Conservation (phyloP, 768 basidiomycete genomes). For the Vishniacozyma victoriae region DNA sequence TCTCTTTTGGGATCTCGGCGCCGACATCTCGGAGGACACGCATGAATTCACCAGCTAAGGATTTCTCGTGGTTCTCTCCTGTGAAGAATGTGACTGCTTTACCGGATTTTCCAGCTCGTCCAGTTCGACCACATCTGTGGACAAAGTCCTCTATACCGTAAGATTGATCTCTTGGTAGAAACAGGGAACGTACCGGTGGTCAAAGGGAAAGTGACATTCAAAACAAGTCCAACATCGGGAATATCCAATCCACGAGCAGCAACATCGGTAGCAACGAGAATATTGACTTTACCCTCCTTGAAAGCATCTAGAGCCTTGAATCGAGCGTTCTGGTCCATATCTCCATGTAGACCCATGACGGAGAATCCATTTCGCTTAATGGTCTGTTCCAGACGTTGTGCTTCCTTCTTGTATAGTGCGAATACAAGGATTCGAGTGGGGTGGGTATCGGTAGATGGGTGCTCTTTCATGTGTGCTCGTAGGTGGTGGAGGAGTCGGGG, state of each 20-base stretch:
- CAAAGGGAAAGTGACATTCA: slow-evolving; percentile 93
- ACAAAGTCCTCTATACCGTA: slow-evolving; percentile 36
- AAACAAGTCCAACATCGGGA: slow-evolving; percentile 85
- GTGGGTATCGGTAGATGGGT: slow-evolving; percentile 50
- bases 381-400: slow-evolving; percentile 76
- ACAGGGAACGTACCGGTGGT: slow-evolving; percentile 73
- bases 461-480: slow-evolving; percentile 46
- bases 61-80: slow-evolving; percentile 75
- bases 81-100: slow-evolving; percentile 97
- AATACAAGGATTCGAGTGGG: slow-evolving; percentile 78
- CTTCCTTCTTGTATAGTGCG: slow-evolving; percentile 96
- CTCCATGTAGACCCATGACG: slow-evolving; percentile 81
- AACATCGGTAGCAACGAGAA: slow-evolving; percentile 95
- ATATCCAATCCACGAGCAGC: slow-evolving; percentile 78
- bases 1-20: slow-evolving; percentile 58
- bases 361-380: slow-evolving; percentile 68
- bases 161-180: background rate
- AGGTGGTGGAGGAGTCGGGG: slow-evolving; percentile 45
- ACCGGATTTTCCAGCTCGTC: slow-evolving; percentile 81
- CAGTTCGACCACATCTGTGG: slow-evolving; percentile 51
- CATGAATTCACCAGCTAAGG: slow-evolving; percentile 87
- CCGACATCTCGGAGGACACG: slow-evolving; percentile 82
- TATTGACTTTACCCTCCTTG: slow-evolving; percentile 67
- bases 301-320: slow-evolving; percentile 82
- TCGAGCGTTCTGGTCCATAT: slow-evolving; percentile 77